Base-by-base conservation (phyloP, 371 early-diverging fungal genomes). In the Umbelopsis sp. region DNA sequence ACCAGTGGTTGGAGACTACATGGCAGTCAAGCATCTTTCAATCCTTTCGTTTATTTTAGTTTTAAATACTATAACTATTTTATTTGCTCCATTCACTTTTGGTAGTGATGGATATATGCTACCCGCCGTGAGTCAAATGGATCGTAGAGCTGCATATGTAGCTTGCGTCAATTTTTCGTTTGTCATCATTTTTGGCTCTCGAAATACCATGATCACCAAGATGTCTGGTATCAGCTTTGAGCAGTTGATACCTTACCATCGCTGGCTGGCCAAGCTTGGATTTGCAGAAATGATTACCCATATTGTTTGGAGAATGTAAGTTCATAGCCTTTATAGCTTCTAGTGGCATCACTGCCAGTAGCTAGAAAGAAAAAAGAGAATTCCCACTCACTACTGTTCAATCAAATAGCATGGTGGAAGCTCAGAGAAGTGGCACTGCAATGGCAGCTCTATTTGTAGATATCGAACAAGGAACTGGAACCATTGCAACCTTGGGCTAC, bases 151-250 rank as follows among this genome's bases (percentile, higher is more conserved):
- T 16, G 83, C 83, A 0, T 83, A 74, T 63, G 64, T 83, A 22
- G 80, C 74, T 48, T 77, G 76, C 74, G 80, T 78, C 57, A 80
- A 83, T 46, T 83, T 80, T 79, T 73, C 77, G 3, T 75, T 79
- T 50, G 83, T 80, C n/a, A 79, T 83, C 66, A 69, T 83, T 20
- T 69, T 83, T 7, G 83, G 78, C 35, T 76, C 80, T 38, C 69
- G 83, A 20, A 83, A 83, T 62, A 76, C 76, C 11, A 57, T 83
- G 32, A 51, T 83, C 9, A 70, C 79, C 9, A 69, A 73, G 29
- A 80, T 83, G 76, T 76, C 76, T 32, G 83, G 83, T 44, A 44
- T 80, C 16, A 76, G 79, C 11, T 79, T 80, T 71, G 81, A 83
- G 69, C 72, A 73, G 3, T 50, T 83, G 10, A 72, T 83, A 41